Evolutionary conservation across 1,139 yeast species (phyloP), one percentile per base, ranked within the genome.

Genomic region (Dujonia santamariae): DNA sequence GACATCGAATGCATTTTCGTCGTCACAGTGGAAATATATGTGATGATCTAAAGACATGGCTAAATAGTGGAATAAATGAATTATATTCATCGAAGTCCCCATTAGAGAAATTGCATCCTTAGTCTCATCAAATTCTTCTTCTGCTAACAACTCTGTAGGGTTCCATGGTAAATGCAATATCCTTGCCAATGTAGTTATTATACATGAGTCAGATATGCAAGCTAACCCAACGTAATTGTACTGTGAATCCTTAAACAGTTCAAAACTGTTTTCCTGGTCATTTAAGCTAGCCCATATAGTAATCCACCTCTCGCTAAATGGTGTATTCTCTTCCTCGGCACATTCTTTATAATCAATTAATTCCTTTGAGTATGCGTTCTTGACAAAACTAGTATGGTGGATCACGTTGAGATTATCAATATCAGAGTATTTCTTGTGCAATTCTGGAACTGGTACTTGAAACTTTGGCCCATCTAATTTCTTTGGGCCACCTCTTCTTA

Each of bases 41-140:
- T 68, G 74, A 43, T 69, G 75, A 42, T 68, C 75, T 26, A 69
- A 49, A 3, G 73, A 66, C 74, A 69, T 68, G 21, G 75, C 75
- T 39, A 64, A 63, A 49, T 68, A 69, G 44, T 69, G 75, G 44
- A 57, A 66, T 11, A 68, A 35, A 38, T 69, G 75, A 29, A 67
- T 41, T 5, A 60, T 59, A 40, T 69, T 69, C 32, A 68, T 47
- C 7, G 72, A 59, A 4, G 45, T 37, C n/a, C 53, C 40, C 54
- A 68, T 49, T 38, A 66, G 45, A 15, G 41, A 28, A 18, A 59
- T 45, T 0, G 72, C 72, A 41, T 66, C 69, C 30, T 51, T 51
- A 11, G 42, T 46, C 14, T 51, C 54, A 41, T 68, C 73, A 26
- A 49, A 63, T 7, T 59, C 65, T 29, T 56, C 54, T 19, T 49